Evolutionary conservation across 139 green algal genomes (phyloP), one percentile per base, ranked within the genome.

Genomic region (Chlamydomonas urium): DNA sequence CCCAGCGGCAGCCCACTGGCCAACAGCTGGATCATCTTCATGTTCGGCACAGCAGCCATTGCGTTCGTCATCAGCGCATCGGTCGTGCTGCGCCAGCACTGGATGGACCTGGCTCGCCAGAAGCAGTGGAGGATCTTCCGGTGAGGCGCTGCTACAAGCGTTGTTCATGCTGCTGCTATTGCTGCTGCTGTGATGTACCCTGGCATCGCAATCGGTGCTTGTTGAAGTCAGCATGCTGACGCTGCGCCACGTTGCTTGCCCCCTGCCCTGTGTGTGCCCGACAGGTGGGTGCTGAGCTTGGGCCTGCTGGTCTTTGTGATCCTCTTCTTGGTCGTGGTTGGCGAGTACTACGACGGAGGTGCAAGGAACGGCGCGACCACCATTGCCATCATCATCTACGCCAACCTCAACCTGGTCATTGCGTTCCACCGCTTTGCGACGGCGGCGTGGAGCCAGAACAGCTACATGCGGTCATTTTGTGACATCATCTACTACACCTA

Each of bases 121-220:
- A 85, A 81, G 74, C 74, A 71, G 6, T 81, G 75, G 74, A 66
- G 79, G 48, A 85, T 85, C 71, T 81, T 75, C 72, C 59, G 58
- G 28, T 83, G 76, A n/a, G n/a, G n/a, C n/a, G n/a, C n/a, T n/a
- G n/a, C n/a, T n/a, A n/a, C n/a, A n/a, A n/a, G n/a, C n/a, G n/a
- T n/a, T n/a, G n/a, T n/a, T n/a, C n/a, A n/a, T n/a, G n/a, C n/a
- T n/a, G n/a, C n/a, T n/a, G n/a, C n/a, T n/a, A n/a, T n/a, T n/a
- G n/a, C n/a, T n/a, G n/a, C n/a, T n/a, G n/a, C n/a, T n/a, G n/a
- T n/a, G n/a, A n/a, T n/a, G n/a, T n/a, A n/a, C n/a, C n/a, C n/a
- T n/a, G n/a, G n/a, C n/a, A n/a, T n/a, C n/a, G n/a, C n/a, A n/a
- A n/a, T n/a, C n/a, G n/a, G n/a, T n/a, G n/a, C n/a, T n/a, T n/a